Evolutionary conservation across 179 eudicot genomes (phyloP), one percentile per base, ranked within the genome.

Genomic region (Heliamphora pulchella): DNA sequence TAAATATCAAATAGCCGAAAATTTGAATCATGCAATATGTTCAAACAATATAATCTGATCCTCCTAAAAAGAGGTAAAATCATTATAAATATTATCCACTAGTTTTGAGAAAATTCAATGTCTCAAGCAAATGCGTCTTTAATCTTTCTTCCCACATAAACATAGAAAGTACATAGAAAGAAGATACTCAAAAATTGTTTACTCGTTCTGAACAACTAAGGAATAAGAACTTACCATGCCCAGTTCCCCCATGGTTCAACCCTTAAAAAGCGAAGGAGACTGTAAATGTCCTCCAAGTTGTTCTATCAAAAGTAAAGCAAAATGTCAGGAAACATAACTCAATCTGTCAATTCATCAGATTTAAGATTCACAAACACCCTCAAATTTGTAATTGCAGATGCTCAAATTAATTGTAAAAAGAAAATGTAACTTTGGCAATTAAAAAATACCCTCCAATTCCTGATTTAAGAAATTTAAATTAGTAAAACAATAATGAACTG

Each of bases 221-320:
- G n/a, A 47, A 39, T 3, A 10, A 71, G 83, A 85, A 75, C 86
- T 79, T 92, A 96, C 99, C 98, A 94, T 79, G 97, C 96, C 99
- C 99, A 96, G 85, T 89, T 94, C 83, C 98, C 97, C 99, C 99
- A 96, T 62, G 99, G 99, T 86, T 96, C 99, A 86, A 96, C 88
- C 85, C 89, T 94, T 84, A 96, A 81, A 85, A 96, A 96, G 75
- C 98, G 91, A 82, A 96, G 96, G 84, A 96, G 96, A 82, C 99
- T 96, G 84, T 84, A 96, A 67, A 94, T 82, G 89, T 96, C 99
- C 88, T 94, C 98, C 83, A 96, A 89, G 74, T 89, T 96, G 92
- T 96, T 96, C 99, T 96, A 81, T 81, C 58, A 82, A 41, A 53
- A 62, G 51, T 70, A 61, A 86, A 58, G 74, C 6, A 31, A 2